Conservation (phyloP, 108 stramenopile species). For the Cyclotella sp. region DNA sequence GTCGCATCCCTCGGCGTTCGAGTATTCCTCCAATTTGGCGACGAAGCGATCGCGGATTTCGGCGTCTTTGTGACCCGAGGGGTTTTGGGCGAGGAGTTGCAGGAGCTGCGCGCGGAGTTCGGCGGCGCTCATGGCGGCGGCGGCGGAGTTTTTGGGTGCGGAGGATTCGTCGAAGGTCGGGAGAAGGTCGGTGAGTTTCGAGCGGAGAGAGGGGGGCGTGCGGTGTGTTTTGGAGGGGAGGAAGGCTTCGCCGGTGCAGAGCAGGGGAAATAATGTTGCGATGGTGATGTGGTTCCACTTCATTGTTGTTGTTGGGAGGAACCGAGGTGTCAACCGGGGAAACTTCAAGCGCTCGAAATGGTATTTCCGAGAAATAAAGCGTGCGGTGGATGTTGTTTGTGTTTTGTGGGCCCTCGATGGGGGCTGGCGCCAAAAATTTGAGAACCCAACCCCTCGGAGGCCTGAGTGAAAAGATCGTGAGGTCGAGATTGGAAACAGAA, state of each 20-base stretch:
- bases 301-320: background rate
- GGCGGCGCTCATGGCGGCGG: slow-evolving; percentile 1
- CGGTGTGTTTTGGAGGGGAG: background rate
- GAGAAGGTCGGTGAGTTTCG: background rate
- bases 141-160: no score
- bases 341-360: no score
- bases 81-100: slow-evolving; percentile 44
- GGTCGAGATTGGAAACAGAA: no score
- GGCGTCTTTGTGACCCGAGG: slow-evolving; percentile 42
- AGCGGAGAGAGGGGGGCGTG: background rate
- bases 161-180: background rate
- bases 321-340: background rate
- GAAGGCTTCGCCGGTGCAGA: slow-evolving; percentile 3
- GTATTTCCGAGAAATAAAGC: no score
- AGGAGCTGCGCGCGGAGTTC: slow-evolving; percentile 39
- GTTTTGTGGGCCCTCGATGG: background rate
- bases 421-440: slow-evolving; percentile 1
- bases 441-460: background rate
- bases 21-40: slow-evolving; percentile 48
- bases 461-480: no score
- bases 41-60: slow-evolving; percentile 29
- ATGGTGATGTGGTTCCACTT: background rate
- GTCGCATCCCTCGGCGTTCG: slow-evolving; percentile 37
- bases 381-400: background rate
- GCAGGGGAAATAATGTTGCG: background rate